Evolutionary conservation across 208 protist species (phyloP), one percentile per base, ranked within the genome.

Genomic region (Leishmania gerbilli): DNA sequence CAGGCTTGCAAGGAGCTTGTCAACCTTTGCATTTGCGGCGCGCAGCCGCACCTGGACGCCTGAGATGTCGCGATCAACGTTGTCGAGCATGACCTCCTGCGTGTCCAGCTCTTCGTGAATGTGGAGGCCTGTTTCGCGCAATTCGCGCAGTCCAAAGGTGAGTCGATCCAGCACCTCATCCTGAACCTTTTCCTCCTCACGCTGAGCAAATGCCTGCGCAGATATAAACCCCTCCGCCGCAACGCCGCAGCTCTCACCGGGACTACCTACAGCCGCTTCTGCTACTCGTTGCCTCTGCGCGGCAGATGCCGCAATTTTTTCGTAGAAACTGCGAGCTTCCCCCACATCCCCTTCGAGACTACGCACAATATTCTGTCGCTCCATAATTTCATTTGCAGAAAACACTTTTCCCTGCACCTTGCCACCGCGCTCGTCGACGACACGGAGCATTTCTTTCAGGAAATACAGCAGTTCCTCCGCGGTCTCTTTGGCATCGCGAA

Each of bases 321-420:
- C 40, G 49, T 75, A 87, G 60, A 96, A 96, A 67, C 34, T 49
- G 60, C 65, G 71, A 42, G 91, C 67, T n/a, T 90, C 90, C 62
- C 80, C 83, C 15, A 90, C 81, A 19, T 94, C 89, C 13, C 74
- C 68, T 68, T 95, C 88, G 24, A 97, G 88, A 19, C 79, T 67
- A n/a, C 89, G 86, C 68, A 97, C 82, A 5, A 90, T 87, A 51
- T 89, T 89, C 79, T 97, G 93, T 55, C 93, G 89, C 42, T 91
- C 85, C 79, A 97, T 80, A n/a, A 97, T 87, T 77, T 97, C 93
- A 64, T 97, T 97, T 7, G 92, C 93, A 17, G 93, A 92, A 86
- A 97, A 93, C 0, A 95, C 81, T 56, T 91, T 90, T 0, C 90
- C 92, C 17, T 93, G 85, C 76, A 97, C 86, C 64, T 84, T 90